Evolutionary conservation across 805 yeast species (phyloP).

Genomic region (Lachancea thermotolerans): DNA sequence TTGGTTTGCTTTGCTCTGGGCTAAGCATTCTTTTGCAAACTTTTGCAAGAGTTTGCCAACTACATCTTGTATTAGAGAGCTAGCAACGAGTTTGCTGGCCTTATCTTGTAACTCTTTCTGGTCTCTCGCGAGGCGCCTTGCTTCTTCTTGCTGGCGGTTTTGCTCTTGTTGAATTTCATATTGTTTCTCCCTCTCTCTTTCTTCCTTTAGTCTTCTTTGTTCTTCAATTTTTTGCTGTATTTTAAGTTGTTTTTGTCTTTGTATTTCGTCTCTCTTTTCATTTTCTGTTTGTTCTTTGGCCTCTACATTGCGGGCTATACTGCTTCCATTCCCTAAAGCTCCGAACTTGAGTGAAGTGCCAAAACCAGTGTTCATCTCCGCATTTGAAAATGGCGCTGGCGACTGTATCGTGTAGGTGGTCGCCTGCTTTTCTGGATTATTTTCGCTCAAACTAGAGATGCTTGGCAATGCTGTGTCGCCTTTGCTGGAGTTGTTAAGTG

Average conservation of each 20-base stretch:
- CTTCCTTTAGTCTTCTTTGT: conserved; percentile 6
- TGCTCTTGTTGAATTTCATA: conserved; percentile 13
- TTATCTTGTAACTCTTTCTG: conserved; percentile 5
- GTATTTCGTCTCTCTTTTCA: conserved; percentile 6
- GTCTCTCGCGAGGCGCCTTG: conserved; percentile 13
- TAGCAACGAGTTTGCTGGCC: conserved; percentile 8
- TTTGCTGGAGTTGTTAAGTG: neutral
- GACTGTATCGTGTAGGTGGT: too few relatives aligned
- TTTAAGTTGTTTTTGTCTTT: conserved; percentile 3
- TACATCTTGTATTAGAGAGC: conserved; percentile 4
- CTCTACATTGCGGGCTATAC: conserved; percentile 9
- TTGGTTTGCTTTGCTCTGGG: conserved; percentile 16
- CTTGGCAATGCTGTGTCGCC: neutral
- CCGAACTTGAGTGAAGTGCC: neutral
- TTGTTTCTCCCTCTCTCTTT: conserved; percentile 9
- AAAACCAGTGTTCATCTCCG: neutral
- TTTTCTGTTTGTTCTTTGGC: conserved; percentile 9
- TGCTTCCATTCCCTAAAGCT: neutral
- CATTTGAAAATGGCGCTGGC: neutral
- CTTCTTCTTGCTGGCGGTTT: conserved; percentile 10
- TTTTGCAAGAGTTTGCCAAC: conserved; percentile 4
- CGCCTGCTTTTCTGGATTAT: neutral
- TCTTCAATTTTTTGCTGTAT: conserved; percentile 5
- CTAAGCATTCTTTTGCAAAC: conserved; percentile 7
- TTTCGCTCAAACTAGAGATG: neutral